Evolutionary conservation across 257 asterid genomes (phyloP).

Genomic region (Solanum bulbocastanum): DNA sequence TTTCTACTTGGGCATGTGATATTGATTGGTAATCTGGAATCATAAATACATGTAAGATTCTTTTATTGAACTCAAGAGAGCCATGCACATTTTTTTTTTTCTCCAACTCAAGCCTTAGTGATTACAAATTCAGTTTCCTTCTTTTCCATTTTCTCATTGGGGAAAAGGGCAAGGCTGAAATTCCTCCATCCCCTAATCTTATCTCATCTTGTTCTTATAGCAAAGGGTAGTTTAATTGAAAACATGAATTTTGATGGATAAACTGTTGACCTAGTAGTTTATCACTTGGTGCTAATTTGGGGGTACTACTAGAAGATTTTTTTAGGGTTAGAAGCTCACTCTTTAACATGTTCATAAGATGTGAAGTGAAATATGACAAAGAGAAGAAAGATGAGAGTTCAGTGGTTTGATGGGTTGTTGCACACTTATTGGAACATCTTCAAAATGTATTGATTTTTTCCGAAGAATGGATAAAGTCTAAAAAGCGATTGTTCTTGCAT

Average conservation of each 20-base stretch:
- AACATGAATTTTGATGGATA: not conserved
- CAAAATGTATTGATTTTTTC: not conserved
- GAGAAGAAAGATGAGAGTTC: not conserved
- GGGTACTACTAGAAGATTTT: not conserved
- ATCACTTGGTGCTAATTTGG: not conserved
- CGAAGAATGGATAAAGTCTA: not conserved
- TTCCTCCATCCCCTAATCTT: not conserved
- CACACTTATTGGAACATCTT: not conserved
- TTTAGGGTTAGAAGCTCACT: not conserved
- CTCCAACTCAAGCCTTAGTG: not conserved
- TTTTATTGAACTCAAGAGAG: not conserved
- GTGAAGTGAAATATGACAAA: not conserved
- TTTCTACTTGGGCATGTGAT: not conserved
- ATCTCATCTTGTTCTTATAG: not conserved
- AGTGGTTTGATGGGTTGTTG: not conserved
- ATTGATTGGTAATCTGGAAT: not conserved
- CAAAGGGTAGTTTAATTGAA: not conserved
- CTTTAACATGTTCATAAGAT: not conserved
- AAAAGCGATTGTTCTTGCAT: not conserved
- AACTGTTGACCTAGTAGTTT: not conserved
- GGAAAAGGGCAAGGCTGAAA: not conserved
- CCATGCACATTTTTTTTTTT: not conserved
- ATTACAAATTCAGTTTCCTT: not conserved
- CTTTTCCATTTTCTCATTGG: not conserved
- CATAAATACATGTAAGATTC: not conserved